Evolutionary conservation across 176 grass and related monocot species (phyloP).

Genomic region (Poa pratensis): DNA sequence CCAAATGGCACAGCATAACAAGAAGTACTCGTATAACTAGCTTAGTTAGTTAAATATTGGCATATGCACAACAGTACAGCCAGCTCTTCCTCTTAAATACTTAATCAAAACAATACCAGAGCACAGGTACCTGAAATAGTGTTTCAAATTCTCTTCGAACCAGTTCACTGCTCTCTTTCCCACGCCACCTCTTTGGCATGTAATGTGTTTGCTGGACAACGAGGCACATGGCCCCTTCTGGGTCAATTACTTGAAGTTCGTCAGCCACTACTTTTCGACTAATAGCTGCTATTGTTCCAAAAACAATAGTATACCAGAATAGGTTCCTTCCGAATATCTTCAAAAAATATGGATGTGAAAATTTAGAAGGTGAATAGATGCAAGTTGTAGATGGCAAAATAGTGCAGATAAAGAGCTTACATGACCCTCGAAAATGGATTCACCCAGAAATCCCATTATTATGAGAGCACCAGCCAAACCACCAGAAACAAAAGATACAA

Average conservation of each 20-base stretch:
- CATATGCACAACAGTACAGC: background rate
- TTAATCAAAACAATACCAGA: slow-evolving; percentile 1
- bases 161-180: slow-evolving; percentile 81
- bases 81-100: background rate
- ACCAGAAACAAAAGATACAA: slow-evolving; percentile 98
- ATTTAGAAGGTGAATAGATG: slow-evolving; percentile 13
- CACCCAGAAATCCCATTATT: slow-evolving; percentile 86
- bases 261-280: slow-evolving; percentile 87
- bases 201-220: slow-evolving; percentile 89
- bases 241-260: slow-evolving; percentile 96
- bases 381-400: slow-evolving; percentile 11
- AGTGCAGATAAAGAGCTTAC: slow-evolving; percentile 52
- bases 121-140: slow-evolving; percentile 73
- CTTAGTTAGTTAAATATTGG: background rate
- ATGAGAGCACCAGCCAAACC: slow-evolving; percentile 92
- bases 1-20: background rate
- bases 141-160: slow-evolving; percentile 86
- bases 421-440: slow-evolving; percentile 94
- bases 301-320: slow-evolving; percentile 97
- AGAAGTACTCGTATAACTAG: background rate
- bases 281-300: slow-evolving; percentile 93
- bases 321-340: slow-evolving; percentile 95
- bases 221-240: slow-evolving; percentile 85
- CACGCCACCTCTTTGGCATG: slow-evolving; percentile 93
- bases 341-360: slow-evolving; percentile 29